Conservation (phyloP, 495 filamentous ascomycete species). For the Lasiosphaeria ovina region DNA sequence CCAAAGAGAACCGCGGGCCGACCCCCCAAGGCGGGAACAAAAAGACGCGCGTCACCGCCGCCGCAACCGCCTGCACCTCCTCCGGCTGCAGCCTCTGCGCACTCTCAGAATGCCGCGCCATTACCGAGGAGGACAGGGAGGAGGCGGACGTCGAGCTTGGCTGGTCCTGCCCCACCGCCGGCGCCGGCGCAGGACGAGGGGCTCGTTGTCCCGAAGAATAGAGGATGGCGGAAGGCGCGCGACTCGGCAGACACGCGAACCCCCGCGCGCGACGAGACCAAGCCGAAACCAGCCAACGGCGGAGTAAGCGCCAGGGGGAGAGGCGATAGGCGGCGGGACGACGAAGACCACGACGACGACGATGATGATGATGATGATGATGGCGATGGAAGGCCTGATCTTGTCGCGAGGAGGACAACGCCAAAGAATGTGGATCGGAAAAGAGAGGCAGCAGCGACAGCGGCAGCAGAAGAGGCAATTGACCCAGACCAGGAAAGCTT, state of each 20-base stretch:
- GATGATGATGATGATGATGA: not conserved
- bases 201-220: slow-evolving; percentile 22
- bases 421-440: not conserved
- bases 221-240: slow-evolving; percentile 24
- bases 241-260: slow-evolving; percentile 5
- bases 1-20: slow-evolving; percentile 41
- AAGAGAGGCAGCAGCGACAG: slow-evolving; percentile 9
- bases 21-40: slow-evolving; percentile 34
- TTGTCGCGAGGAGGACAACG: not conserved
- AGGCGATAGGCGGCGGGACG: slow-evolving; percentile 8
- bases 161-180: slow-evolving; percentile 17
- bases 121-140: slow-evolving; percentile 44
- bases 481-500: not conserved
- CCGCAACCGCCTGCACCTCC: slow-evolving; percentile 4
- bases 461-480: not conserved
- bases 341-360: not conserved
- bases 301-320: slow-evolving; percentile 2
- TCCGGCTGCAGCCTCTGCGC: slow-evolving; percentile 16
- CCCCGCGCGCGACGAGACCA: not conserved
- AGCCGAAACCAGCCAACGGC: slow-evolving; percentile 7
- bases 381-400: not conserved
- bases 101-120: slow-evolving; percentile 21
- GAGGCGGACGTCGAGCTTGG: slow-evolving; percentile 33
- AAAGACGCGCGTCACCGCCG: slow-evolving; percentile 40
- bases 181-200: slow-evolving; percentile 16